A percentile compares a stretch with the other conserved stretches of the same genome.
These are phyloP conservation scores for Leccinum griseonigrum DNA, from an alignment of 1,284 basidiomycete genomes.

Conservation along the genomic window DNA sequence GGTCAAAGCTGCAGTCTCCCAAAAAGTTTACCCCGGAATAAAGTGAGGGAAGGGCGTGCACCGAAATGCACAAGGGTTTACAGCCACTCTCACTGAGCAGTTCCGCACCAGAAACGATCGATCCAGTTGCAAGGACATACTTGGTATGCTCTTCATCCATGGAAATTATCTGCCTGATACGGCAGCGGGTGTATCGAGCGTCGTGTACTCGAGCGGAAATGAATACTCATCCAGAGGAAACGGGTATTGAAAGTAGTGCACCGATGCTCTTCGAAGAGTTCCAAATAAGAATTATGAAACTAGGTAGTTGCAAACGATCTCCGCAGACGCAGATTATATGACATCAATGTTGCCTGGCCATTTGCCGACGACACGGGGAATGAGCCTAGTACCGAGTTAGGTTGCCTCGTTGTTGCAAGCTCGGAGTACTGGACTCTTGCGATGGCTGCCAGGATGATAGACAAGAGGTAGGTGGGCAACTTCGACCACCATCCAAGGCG, in stretches of 20 bases:
- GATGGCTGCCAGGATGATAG: constrained; percentile 41
- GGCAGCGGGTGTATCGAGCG: neutral
- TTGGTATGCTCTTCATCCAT: constrained; percentile 71
- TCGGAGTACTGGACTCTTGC: constrained; percentile 36
- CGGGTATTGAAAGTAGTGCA: constrained; percentile 65
- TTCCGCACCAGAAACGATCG: constrained; percentile 64
- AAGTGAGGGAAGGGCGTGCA: neutral
- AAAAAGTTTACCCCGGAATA: constrained; percentile 58
- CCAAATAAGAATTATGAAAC: constrained; percentile 56
- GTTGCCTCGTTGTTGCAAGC: constrained; percentile 41
- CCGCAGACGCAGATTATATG: constrained; percentile 47
- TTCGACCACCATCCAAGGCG: constrained; percentile 23
- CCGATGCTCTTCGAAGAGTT: constrained; percentile 64
- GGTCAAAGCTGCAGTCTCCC: constrained; percentile 71
- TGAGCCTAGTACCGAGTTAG: constrained; percentile 47
- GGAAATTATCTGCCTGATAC: constrained; percentile 51
- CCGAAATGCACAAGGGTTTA: constrained; percentile 30
- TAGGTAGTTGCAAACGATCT: constrained; percentile 56
- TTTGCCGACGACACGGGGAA: constrained; percentile 57
- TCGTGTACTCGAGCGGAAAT: neutral
- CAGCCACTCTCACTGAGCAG: constrained; percentile 61
- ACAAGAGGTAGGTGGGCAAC: constrained; percentile 39
- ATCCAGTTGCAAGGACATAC: constrained; percentile 64
- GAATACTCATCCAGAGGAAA: constrained; percentile 53
- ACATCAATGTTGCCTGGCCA: constrained; percentile 75